Evolutionary conservation across 2,329 filamentous ascomycete species (phyloP), one percentile per base, ranked within the genome.

Genomic region (Colletotrichum ledebouriae): DNA sequence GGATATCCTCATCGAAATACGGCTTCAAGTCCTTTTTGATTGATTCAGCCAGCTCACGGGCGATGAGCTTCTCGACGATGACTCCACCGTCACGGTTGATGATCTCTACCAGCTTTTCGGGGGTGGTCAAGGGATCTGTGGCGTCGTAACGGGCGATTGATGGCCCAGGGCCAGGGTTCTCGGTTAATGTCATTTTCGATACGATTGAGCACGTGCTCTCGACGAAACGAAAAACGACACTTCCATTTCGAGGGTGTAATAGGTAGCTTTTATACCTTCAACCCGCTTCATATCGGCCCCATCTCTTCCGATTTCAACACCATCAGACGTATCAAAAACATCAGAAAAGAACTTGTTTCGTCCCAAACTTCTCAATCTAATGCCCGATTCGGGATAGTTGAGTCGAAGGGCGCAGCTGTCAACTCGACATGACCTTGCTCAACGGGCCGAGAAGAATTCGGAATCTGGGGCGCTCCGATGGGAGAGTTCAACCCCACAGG

Each of bases 21-120:
- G 80, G 75, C 37, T 77, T 77, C 7, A 82, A 75, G 17, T 82
- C 80, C 5, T 63, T 34, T n/a, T 75, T 76, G 50, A 82, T 79
- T 53, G 78, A 75, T 3, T 73, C 71, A 7, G 76, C 77, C 3
- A 81, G 73, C 1, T 76, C 73, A 4, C 58, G 55, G 1, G 75
- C 67, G 41, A 80, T 75, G 11, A 82, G 73, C 17, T 78, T 77
- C 52, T 78, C 75, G 6, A 82, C 75, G 20, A 81, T 77, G 4
- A 81, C 73, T 2, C 76, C 79, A 10, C 79, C 79, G 34, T 81
- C 78, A 20, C 74, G 73, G 52, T 76, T 64, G 15, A 76, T 66
- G 37, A 73, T 69, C 42, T 73, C 69, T 22, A 72, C 59, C 9
- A 76, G 60, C 44, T 64, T 65, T 10, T 71, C 71, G 0, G 73